Evolutionary conservation across 2,329 filamentous ascomycete species (phyloP).

Genomic region (Clonostachys rosea): DNA sequence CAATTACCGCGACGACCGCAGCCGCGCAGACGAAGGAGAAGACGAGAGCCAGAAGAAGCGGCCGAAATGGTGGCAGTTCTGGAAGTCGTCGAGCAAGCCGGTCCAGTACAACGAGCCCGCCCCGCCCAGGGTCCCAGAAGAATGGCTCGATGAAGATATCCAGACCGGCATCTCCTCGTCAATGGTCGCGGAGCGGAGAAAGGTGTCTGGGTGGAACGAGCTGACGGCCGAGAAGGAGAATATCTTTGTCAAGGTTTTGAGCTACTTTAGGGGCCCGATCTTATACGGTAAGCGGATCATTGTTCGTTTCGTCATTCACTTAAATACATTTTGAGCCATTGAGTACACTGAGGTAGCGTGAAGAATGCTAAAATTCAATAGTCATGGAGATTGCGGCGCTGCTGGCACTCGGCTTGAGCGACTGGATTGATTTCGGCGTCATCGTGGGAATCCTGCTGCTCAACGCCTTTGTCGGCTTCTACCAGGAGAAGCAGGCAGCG

Average conservation of each 20-base stretch:
- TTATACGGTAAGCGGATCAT: constrained; percentile 60
- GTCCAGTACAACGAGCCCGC: constrained; percentile 7
- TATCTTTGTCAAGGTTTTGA: constrained; percentile 68
- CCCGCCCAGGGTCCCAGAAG: constrained; percentile 13
- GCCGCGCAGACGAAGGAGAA: constrained; percentile 19
- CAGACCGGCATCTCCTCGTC: constrained; percentile 52
- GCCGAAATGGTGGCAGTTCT: constrained; percentile 29
- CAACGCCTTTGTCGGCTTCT: constrained; percentile 75
- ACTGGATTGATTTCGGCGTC: constrained; percentile 71
- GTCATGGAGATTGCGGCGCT: constrained; percentile 76
- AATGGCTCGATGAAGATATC: constrained; percentile 65
- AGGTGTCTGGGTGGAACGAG: constrained; percentile 67
- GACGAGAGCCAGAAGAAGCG: constrained; percentile 10
- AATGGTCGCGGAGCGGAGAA: constrained; percentile 61
- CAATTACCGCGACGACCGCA: constrained; percentile 28
- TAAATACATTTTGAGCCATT: too few species aligned
- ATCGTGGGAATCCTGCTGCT: constrained; percentile 72
- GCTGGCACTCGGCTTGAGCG: constrained; percentile 67
- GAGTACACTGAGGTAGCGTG: background rate
- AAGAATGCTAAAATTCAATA: background rate
- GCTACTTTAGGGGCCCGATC: constrained; percentile 73
- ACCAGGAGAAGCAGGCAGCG: constrained; percentile 76
- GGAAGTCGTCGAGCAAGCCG: constrained; percentile 11
- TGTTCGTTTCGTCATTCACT: background rate
- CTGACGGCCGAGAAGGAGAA: constrained; percentile 71